Conservation (phyloP, 1,284 basidiomycete genomes). For the Rhodotorula sp. region DNA sequence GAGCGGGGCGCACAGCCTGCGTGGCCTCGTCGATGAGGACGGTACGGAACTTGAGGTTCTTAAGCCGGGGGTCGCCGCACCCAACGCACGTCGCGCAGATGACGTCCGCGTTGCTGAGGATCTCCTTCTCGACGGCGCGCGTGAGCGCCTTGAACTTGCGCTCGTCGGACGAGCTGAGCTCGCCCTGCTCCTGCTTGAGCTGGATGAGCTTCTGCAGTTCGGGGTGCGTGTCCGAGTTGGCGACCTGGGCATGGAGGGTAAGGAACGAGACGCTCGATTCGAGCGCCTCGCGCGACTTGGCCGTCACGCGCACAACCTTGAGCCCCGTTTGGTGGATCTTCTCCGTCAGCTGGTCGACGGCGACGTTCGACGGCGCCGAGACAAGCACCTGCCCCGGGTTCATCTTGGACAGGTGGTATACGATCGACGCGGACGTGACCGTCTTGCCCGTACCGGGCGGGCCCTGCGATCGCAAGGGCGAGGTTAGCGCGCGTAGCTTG, state of each 20-base stretch:
- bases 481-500: no score
- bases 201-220: slow-evolving; percentile 97
- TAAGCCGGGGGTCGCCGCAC: slow-evolving; percentile 90
- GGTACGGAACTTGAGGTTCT: slow-evolving; percentile 96
- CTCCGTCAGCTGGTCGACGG: slow-evolving; percentile 97
- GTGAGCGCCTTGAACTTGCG: slow-evolving; percentile 96
- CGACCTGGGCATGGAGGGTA: slow-evolving; percentile 96
- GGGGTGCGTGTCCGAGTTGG: slow-evolving; percentile 82
- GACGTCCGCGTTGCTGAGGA: slow-evolving; percentile 90
- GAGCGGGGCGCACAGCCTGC: slow-evolving; percentile 68
- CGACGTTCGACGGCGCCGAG: slow-evolving; percentile 98
- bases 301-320: slow-evolving; percentile 95
- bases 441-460: slow-evolving; percentile 99
- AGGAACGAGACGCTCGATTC: slow-evolving; percentile 91
- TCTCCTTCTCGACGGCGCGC: slow-evolving; percentile 94
- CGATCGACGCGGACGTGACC: slow-evolving; percentile 98
- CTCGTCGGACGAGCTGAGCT: slow-evolving; percentile 93
- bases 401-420: slow-evolving; percentile 99
- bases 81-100: slow-evolving; percentile 99
- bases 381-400: slow-evolving; percentile 98
- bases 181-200: slow-evolving; percentile 96
- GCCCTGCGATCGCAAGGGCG: slow-evolving; percentile 62
- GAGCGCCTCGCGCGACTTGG: slow-evolving; percentile 95
- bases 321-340: slow-evolving; percentile 97
- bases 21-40: slow-evolving; percentile 99